Evolutionary conservation across 495 filamentous ascomycete species (phyloP).

Genomic region (Podospora anserina): DNA sequence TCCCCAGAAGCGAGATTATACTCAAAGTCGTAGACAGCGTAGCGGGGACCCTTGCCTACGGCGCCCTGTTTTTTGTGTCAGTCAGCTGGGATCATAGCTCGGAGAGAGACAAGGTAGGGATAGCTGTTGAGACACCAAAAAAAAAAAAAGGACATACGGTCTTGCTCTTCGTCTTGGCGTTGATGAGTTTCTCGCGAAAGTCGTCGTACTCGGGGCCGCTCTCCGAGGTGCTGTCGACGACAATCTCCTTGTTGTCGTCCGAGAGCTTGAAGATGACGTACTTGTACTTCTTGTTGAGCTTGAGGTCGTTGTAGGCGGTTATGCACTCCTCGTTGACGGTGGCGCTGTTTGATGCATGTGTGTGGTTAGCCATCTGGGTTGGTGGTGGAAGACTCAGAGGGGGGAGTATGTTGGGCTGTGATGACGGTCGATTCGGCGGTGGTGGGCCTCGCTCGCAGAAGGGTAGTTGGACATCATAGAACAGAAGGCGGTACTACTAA

Average conservation of each 20-base stretch:
- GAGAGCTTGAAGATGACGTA: slow-evolving; percentile 97
- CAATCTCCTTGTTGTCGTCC: slow-evolving; percentile 87
- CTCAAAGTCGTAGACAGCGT: slow-evolving; percentile 88
- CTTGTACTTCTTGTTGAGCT: slow-evolving; percentile 82
- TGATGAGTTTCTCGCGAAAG: slow-evolving; percentile 77
- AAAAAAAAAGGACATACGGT: slow-evolving; percentile 26
- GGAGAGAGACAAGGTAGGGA: neutral
- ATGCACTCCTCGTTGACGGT: slow-evolving; percentile 77
- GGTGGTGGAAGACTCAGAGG: neutral
- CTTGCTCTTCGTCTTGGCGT: slow-evolving; percentile 52
- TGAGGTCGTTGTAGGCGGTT: slow-evolving; percentile 80
- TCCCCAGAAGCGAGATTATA: slow-evolving; percentile 76
- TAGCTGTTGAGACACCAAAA: neutral
- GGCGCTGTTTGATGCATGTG: slow-evolving; percentile 55
- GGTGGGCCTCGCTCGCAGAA: no score
- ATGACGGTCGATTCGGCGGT: neutral
- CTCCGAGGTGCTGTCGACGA: slow-evolving; percentile 67
- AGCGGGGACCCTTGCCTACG: slow-evolving; percentile 75
- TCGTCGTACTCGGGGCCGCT: slow-evolving; percentile 59
- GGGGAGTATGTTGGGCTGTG: neutral
- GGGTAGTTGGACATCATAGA: neutral
- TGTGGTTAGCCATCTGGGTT: slow-evolving; percentile 25
- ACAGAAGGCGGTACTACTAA: slow-evolving; percentile 42
- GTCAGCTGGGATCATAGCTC: slow-evolving; percentile 2
- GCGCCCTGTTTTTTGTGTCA: slow-evolving; percentile 44